These are phyloP conservation scores for Knufia fluminis DNA, from an alignment of 2,329 filamentous ascomycete genomes.

Conservation along the genomic window DNA sequence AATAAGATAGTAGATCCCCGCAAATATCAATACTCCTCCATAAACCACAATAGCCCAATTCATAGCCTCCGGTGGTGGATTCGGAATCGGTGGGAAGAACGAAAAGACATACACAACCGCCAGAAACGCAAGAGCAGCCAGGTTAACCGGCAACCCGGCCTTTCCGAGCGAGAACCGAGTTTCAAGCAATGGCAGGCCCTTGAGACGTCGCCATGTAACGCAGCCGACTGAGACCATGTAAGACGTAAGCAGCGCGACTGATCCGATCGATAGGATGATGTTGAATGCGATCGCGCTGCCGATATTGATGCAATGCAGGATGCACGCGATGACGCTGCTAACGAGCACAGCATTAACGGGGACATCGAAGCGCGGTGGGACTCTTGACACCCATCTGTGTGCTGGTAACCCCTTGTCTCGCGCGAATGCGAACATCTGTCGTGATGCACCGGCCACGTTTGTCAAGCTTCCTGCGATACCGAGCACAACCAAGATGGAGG, in stretches of 20 bases:
- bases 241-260: constrained; percentile 34
- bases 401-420: constrained; percentile 30
- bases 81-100: constrained; percentile 25
- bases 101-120: constrained; percentile 18
- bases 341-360: constrained; percentile 28
- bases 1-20: constrained; percentile 21
- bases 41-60: constrained; percentile 26
- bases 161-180: constrained; percentile 32
- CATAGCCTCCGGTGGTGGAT: constrained; percentile 16
- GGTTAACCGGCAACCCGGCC: constrained; percentile 33
- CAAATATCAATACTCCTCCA: constrained; percentile 20
- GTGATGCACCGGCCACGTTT: constrained; percentile 27
- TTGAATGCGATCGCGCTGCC: constrained; percentile 32
- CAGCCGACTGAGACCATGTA: constrained; percentile 32
- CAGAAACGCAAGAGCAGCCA: constrained; percentile 23
- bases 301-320: constrained; percentile 30
- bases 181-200: constrained; percentile 27
- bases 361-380: constrained; percentile 19
- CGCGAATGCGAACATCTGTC: constrained; percentile 31
- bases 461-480: constrained; percentile 26
- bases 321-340: constrained; percentile 38
- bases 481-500: constrained; percentile 27
- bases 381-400: constrained; percentile 15
- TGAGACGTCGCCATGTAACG: constrained; percentile 30
- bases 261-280: constrained; percentile 32